A percentile compares a stretch with the other conserved stretches of the same genome.
These are phyloP conservation scores for Pistacia vera DNA, from an alignment of 345 rosid genomes.

Conservation along the genomic window DNA sequence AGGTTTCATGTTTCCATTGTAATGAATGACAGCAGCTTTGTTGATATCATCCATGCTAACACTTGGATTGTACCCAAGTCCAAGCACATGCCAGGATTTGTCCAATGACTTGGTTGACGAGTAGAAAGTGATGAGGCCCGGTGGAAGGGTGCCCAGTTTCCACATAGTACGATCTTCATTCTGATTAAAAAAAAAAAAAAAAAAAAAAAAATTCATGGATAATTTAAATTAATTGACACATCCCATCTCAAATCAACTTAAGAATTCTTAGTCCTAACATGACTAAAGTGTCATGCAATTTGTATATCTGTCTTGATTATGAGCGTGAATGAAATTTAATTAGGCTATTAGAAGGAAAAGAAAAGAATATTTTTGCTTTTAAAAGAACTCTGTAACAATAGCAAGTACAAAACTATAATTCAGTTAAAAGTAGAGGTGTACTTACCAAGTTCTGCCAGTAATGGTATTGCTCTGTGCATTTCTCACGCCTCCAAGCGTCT, in stretches of 20 bases:
- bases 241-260: slow-evolving; percentile 4
- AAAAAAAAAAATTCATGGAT: slow-evolving; percentile 22
- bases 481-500: slow-evolving; percentile 70
- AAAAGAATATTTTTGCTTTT: too few relatives aligned
- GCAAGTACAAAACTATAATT: neutral
- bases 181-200: slow-evolving; percentile 35
- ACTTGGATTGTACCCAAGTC: slow-evolving; percentile 90
- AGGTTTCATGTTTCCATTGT: slow-evolving; percentile 96
- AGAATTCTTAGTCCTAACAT: neutral
- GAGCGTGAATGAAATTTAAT: neutral
- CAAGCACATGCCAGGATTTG: slow-evolving; percentile 92
- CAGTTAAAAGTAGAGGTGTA: neutral
- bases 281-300: neutral
- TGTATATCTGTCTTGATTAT: neutral
- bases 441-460: slow-evolving; percentile 48
- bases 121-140: slow-evolving; percentile 89
- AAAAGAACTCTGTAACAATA: neutral
- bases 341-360: neutral
- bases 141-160: slow-evolving; percentile 73
- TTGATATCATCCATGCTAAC: slow-evolving; percentile 81
- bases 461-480: slow-evolving; percentile 36
- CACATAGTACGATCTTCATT: slow-evolving; percentile 74
- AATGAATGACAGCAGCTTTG: slow-evolving; percentile 89
- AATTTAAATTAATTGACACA: neutral
- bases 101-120: slow-evolving; percentile 80